Evolutionary conservation across 1,139 yeast species (phyloP), one percentile per base, ranked within the genome.

Genomic region (Saccharomycopsis hybrid): DNA sequence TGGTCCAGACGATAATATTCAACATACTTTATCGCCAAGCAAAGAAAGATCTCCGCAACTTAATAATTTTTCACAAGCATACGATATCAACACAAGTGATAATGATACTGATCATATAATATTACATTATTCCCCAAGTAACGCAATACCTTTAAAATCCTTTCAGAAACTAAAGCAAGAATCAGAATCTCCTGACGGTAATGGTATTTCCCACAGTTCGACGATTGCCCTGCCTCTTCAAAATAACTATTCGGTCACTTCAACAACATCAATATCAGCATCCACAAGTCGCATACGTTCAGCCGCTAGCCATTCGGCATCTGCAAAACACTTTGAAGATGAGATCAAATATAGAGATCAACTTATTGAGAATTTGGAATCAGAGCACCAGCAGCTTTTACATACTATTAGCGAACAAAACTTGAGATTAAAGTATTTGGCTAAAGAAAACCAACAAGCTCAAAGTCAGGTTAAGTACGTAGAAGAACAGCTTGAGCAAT

Each of bases 301-400:
- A n/a, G n/a, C 5, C 18, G 30, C 28, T 27, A 39, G 9, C 8
- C 24, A 27, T 39, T 11, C n/a, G n/a, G n/a, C n/a, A n/a, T 8
- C 5, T n/a, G 39, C 18, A 9, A 36, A 24, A 5, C 25, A 18
- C n/a, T n/a, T 48, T 8, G 48, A 44, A 30, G 31, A 38, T 39
- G 51, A 48, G 37, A 44, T 48, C 25, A 32, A 28, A 11, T 44
- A 48, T 29, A 27, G 51, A 24, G 47, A 49, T 39, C 39, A 42
- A 30, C 24, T 49, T 11, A 49, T 49, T 42, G 47, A 46, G 29
- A 18, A 30, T 4, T 33, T 49, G 29, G 44, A 47, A 27, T 13
- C 5, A 4, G 47, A 49, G 28, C 25, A 49, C 25, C 13, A 42
- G 18, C 31, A 49, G 9, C 36, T 49, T 2, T 32, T 37, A 30